Conservation (phyloP, 2,329 filamentous ascomycete species). For the Fusarium temperatum region DNA sequence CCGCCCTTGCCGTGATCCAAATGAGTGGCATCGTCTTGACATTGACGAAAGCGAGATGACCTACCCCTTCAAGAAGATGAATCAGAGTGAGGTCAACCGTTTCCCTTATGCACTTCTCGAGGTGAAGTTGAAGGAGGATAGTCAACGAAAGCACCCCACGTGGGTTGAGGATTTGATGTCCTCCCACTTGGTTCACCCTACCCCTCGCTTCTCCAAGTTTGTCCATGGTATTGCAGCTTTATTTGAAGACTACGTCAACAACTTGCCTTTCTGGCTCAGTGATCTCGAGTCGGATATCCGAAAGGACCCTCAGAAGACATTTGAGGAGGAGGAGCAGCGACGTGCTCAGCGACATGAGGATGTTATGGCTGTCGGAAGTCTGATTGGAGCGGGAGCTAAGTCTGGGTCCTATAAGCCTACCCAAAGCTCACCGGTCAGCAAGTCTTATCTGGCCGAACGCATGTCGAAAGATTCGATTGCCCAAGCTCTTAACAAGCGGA, state of each 20-base stretch:
- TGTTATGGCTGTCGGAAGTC: constrained; percentile 87
- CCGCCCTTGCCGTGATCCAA: constrained; percentile 87
- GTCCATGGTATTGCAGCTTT: constrained; percentile 90
- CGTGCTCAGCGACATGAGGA: constrained; percentile 84
- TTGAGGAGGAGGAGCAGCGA: constrained; percentile 89
- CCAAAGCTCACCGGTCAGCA: constrained; percentile 73
- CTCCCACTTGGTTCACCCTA: constrained; percentile 90
- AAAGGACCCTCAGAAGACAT: constrained; percentile 88
- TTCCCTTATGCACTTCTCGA: constrained; percentile 94
- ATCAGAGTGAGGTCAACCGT: constrained; percentile 87
- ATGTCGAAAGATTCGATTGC: constrained; percentile 53
- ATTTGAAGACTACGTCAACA: constrained; percentile 97
- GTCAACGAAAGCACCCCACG: constrained; percentile 73
- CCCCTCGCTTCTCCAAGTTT: constrained; percentile 95
- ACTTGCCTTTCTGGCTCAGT: constrained; percentile 93
- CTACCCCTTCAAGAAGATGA: constrained; percentile 87
- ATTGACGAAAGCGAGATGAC: constrained; percentile 85
- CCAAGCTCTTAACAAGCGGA: constrained; percentile 41
- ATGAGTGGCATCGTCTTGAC: constrained; percentile 90
- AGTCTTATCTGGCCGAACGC: constrained; percentile 69
- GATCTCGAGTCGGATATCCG: constrained; percentile 94
- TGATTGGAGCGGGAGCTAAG: constrained; percentile 74
- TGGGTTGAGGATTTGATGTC: constrained; percentile 94
- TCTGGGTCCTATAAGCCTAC: constrained; percentile 64
- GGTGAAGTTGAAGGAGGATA: constrained; percentile 82